Evolutionary conservation across 2,329 filamentous ascomycete species (phyloP).

Genomic region (Cordyceps militaris): DNA sequence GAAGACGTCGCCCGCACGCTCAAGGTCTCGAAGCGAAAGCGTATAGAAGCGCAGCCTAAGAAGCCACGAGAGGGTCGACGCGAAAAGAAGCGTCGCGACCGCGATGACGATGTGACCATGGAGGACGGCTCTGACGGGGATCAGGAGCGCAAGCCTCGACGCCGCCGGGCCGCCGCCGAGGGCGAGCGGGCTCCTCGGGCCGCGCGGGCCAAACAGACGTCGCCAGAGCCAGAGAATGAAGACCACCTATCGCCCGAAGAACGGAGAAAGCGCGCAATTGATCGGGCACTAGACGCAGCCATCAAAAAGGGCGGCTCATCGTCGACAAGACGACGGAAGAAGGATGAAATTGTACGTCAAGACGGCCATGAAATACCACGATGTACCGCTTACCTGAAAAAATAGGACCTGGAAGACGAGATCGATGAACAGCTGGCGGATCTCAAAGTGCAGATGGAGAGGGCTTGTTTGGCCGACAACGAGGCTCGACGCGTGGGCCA

Average conservation of each 20-base stretch:
- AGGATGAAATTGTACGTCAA: slow-evolving; percentile 72
- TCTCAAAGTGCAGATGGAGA: slow-evolving; percentile 84
- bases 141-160: slow-evolving; percentile 37
- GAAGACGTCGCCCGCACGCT: slow-evolving; percentile 57
- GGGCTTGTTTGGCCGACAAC: slow-evolving; percentile 81
- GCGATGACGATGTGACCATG: slow-evolving; percentile 40
- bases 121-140: slow-evolving; percentile 43
- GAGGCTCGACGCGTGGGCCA: slow-evolving; percentile 69
- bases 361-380: no score
- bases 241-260: slow-evolving; percentile 78
- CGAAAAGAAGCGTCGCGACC: slow-evolving; percentile 54
- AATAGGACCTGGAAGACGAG: slow-evolving; percentile 77
- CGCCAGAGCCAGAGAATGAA: slow-evolving; percentile 61
- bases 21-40: slow-evolving; percentile 59
- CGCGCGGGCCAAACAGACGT: slow-evolving; percentile 35
- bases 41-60: slow-evolving; percentile 57
- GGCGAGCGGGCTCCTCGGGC: slow-evolving; percentile 44
- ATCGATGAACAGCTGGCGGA: slow-evolving; percentile 85
- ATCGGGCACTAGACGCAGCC: slow-evolving; percentile 80
- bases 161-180: slow-evolving; percentile 38
- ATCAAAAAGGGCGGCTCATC: slow-evolving; percentile 58
- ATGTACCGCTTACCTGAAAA: slow-evolving; percentile 19
- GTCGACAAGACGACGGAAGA: slow-evolving; percentile 69
- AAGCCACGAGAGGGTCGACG: slow-evolving; percentile 70
- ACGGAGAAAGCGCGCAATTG: slow-evolving; percentile 73